These are phyloP conservation scores for Botrytis cinerea DNA, from an alignment of 2,329 filamentous ascomycete genomes.

Conservation along the genomic window DNA sequence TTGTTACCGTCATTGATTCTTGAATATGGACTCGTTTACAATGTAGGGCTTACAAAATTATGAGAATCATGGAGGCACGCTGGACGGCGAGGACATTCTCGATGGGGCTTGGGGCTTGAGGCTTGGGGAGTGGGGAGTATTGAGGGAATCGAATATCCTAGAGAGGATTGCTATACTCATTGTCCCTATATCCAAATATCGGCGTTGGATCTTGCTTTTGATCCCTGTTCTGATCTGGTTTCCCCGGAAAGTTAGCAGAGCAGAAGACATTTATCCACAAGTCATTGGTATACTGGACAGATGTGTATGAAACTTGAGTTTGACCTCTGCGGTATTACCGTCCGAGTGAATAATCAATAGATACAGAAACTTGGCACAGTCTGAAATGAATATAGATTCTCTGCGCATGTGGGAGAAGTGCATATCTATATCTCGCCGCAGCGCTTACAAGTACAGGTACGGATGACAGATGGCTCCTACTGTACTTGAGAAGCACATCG, in stretches of 20 bases:
- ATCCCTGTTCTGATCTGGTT: background rate
- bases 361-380: background rate
- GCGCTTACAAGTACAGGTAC: background rate
- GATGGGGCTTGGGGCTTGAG: conserved; percentile 44
- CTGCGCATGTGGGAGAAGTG: background rate
- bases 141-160: conserved; percentile 73
- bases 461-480: background rate
- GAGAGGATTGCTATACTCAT: conserved; percentile 85
- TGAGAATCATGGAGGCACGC: conserved; percentile 71
- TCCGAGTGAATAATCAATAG: too few species aligned
- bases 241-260: background rate
- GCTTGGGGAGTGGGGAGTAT: conserved; percentile 45
- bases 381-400: background rate
- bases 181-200: conserved; percentile 56
- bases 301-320: background rate
- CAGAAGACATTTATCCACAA: background rate
- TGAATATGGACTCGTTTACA: conserved; percentile 68
- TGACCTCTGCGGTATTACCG: accelerated
- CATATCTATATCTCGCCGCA: background rate
- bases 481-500: background rate
- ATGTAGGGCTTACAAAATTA: conserved; percentile 80
- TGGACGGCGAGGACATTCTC: conserved; percentile 69
- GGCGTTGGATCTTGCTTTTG: background rate
- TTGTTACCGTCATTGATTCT: conserved; percentile 82
- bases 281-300: background rate